These are phyloP conservation scores for Kwoniella bestiolae DNA, from an alignment of 768 basidiomycete species.

Conservation along the genomic window DNA sequence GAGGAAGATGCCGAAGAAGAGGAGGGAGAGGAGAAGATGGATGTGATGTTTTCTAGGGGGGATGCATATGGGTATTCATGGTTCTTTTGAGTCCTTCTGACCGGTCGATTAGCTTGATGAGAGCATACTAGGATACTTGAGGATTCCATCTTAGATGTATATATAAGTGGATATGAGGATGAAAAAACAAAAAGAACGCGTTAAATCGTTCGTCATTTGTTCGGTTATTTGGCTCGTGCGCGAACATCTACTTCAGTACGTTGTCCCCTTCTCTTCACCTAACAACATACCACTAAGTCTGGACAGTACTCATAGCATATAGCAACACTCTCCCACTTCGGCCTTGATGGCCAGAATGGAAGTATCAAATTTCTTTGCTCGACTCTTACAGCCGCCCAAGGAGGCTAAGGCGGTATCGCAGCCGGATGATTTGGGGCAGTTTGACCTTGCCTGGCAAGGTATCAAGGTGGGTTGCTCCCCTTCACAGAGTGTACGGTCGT, in stretches of 20 bases:
- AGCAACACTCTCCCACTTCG: background rate
- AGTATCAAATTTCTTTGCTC: slow-evolving; percentile 45
- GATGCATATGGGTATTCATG: background rate
- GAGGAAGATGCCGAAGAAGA: slow-evolving; percentile 26
- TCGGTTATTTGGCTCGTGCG: slow-evolving; percentile 8
- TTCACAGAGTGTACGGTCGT: background rate
- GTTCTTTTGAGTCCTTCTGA: background rate
- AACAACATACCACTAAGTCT: background rate
- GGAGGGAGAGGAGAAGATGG: slow-evolving; percentile 23
- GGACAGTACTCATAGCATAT: too few species aligned
- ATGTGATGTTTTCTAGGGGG: slow-evolving; percentile 26
- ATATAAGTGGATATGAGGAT: background rate
- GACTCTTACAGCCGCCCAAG: slow-evolving; percentile 44
- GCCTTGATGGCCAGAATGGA: slow-evolving; percentile 35
- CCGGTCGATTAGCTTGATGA: background rate
- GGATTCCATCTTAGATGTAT: background rate
- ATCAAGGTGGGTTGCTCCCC: slow-evolving; percentile 36
- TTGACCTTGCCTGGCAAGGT: slow-evolving; percentile 45
- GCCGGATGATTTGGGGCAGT: slow-evolving; percentile 41
- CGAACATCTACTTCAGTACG: background rate
- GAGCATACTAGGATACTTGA: background rate
- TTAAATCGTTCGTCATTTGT: background rate
- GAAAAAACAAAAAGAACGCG: background rate
- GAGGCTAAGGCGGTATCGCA: slow-evolving; percentile 8
- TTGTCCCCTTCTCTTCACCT: background rate